Conservation (phyloP, 331 rosid species). For the Spiraea crenata region DNA sequence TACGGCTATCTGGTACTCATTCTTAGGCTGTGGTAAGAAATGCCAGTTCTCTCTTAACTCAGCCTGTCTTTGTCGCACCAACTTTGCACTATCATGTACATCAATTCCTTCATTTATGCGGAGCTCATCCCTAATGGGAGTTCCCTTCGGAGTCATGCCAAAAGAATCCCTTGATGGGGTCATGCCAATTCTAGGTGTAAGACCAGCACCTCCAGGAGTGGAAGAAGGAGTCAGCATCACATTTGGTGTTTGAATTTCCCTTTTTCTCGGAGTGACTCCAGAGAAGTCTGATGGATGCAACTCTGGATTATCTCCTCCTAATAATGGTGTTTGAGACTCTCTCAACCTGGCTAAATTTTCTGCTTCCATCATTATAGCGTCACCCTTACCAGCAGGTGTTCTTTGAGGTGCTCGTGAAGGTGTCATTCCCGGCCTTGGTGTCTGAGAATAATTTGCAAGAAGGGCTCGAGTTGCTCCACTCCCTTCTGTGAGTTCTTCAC, state of each 20-base stretch:
- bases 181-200: conserved; percentile 81
- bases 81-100: conserved; percentile 57
- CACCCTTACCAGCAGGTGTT: conserved; percentile 93
- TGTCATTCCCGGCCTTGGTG: conserved; percentile 73
- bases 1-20: conserved; percentile 86
- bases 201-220: conserved; percentile 76
- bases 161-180: conserved; percentile 85
- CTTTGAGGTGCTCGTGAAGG: conserved; percentile 89
- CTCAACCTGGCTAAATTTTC: conserved; percentile 93
- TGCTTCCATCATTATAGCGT: conserved; percentile 96
- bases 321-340: conserved; percentile 91
- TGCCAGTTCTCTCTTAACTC: conserved; percentile 65
- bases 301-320: conserved; percentile 95
- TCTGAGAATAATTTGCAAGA: conserved; percentile 85
- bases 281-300: conserved; percentile 96
- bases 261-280: conserved; percentile 91
- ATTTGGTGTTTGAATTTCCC: conserved; percentile 80
- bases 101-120: conserved; percentile 81
- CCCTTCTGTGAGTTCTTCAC: conserved; percentile 70
- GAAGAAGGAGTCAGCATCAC: conserved; percentile 84
- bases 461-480: conserved; percentile 89
- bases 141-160: conserved; percentile 82
- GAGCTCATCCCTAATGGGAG: conserved; percentile 90
- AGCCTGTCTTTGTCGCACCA: conserved; percentile 74
- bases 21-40: conserved; percentile 77